These are phyloP conservation scores for Trypanosoma theileri DNA, from an alignment of 208 protist species.

Conservation along the genomic window DNA sequence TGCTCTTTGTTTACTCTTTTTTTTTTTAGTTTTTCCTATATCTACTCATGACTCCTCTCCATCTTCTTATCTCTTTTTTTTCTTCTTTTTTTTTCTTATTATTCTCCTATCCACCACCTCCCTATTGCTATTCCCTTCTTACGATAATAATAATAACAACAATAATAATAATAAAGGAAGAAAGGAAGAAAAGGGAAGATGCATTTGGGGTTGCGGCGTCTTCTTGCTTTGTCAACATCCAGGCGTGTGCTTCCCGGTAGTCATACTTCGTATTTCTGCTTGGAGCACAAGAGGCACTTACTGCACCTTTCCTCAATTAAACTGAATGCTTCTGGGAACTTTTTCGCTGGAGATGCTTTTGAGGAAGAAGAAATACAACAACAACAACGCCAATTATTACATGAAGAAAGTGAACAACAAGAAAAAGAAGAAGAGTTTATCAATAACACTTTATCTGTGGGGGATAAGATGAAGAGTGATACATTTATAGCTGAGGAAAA, in stretches of 20 bases:
- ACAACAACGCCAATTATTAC: neutral
- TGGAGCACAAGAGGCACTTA: neutral
- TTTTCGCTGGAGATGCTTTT: constrained; percentile 17
- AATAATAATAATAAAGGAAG: neutral
- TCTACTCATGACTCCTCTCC: too few relatives aligned
- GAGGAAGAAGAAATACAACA: constrained; percentile 10
- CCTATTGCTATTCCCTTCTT: neutral
- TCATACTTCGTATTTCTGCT: neutral
- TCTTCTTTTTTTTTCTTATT: neutral
- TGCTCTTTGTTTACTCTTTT: too few relatives aligned
- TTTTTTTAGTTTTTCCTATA: too few relatives aligned
- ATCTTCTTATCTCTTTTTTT: too few relatives aligned
- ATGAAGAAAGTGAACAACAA: neutral
- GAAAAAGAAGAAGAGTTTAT: neutral
- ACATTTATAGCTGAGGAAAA: neutral
- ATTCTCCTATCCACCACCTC: neutral
- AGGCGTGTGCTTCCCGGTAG: neutral
- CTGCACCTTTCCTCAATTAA: neutral
- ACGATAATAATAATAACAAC: neutral
- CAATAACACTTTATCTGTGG: neutral
- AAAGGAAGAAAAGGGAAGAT: constrained; percentile 8
- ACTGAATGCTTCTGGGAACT: neutral
- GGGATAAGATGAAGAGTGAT: neutral
- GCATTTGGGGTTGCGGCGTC: neutral
- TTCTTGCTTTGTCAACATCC: neutral